Evolutionary conservation across 306 rosid genomes (phyloP), one percentile per base, ranked within the genome.

Genomic region (Gastrolobium bilobum): DNA sequence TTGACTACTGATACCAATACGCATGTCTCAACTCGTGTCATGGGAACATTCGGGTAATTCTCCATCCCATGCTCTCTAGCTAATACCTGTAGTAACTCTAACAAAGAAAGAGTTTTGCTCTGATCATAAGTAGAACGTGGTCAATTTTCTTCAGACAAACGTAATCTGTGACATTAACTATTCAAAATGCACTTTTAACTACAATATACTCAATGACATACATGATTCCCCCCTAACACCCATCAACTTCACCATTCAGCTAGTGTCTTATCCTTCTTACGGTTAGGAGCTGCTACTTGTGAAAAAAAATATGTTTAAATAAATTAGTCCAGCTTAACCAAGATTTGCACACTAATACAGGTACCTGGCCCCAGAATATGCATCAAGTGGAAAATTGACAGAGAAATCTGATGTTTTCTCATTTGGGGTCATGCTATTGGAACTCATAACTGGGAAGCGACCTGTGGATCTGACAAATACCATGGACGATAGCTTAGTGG

Each of bases 331-430:
- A 7, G 35, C 33, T 59, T 31, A 10, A 66, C 35, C 59, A 30
- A 11, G 29, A 7, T 67, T 53, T 53, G 10, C 37, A n/a, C 48
- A 68, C 35, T 61, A 30, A 87, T 15, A 78, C 71, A 93, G 98
- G 79, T 94, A 94, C 56, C 79, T 94, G 72, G 98, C 98, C 44
- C 98, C 97, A 10, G 97, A 94, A 83, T 94, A 94, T 50, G 98
- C 98, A 34, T 85, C 98, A 14, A 93, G 98, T 73, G 98, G 98
- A 64, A 93, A 91, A 60, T 31, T 93, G 77, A 75, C 98, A 3
- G 98, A 91, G 37, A 92, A 92, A 33, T 92, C 97, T 5, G 97
- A 92, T 46, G 95, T 92, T 65, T 92, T 89, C 83, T 94, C 98
- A 40, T 94, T 80, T 42, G 98, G 98, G n/a, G 92, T 94, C 38